phyloP scores from a whole-genome alignment of 2,329 filamentous ascomycete species.

The Penicillium sp. region DNA sequence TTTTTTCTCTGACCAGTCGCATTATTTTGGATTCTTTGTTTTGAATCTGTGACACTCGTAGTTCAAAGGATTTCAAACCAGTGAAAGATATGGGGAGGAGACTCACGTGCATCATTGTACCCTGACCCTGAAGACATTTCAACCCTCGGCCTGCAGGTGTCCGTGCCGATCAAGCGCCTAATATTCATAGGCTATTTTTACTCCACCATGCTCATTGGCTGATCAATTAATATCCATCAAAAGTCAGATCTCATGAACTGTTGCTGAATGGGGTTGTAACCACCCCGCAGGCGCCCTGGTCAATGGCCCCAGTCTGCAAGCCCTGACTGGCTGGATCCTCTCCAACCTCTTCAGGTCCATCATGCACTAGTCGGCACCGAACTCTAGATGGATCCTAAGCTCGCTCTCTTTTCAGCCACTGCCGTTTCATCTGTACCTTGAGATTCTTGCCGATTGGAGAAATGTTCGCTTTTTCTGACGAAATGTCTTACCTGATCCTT shows the following conservation, averaged over 20 bases:
- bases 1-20: constrained; percentile 1
- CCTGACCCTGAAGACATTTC: neutral
- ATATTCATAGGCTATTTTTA: constrained; percentile 2
- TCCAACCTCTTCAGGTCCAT: constrained; percentile 14
- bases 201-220: neutral
- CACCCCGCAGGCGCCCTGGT: constrained; percentile 4
- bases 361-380: constrained; percentile 22
- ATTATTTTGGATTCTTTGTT: neutral
- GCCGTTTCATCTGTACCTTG: constrained; percentile 14
- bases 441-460: constrained; percentile 17
- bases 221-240: neutral
- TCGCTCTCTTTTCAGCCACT: constrained; percentile 1
- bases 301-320: neutral
- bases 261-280: neutral
- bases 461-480: constrained; percentile 5
- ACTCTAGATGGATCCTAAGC: constrained; percentile 8
- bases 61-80: neutral
- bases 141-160: neutral
- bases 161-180: constrained; percentile 5
- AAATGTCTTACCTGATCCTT: constrained; percentile 17
- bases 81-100: neutral
- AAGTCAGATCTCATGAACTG: neutral
- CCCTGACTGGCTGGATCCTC: constrained; percentile 6
- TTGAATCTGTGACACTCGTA: neutral
- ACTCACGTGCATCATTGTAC: neutral